Evolutionary conservation across 2,329 filamentous ascomycete species (phyloP).

Genomic region (Xylariaceae sp.): DNA sequence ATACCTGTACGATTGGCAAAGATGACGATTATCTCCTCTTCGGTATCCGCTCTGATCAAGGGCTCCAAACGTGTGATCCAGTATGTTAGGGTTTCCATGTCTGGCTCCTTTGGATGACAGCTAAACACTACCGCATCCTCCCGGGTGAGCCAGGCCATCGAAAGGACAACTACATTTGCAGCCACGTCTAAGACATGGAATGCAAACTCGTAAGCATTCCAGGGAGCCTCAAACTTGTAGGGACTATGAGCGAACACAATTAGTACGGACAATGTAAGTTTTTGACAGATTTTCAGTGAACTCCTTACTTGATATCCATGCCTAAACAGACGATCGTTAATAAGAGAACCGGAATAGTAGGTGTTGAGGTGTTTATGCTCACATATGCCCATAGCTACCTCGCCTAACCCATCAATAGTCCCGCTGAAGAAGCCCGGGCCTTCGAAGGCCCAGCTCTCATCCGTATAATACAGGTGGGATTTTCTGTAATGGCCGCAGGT

Average conservation of each 20-base stretch:
- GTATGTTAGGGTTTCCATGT: slow-evolving; percentile 68
- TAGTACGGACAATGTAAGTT: slow-evolving; percentile 11
- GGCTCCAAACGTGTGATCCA: slow-evolving; percentile 71
- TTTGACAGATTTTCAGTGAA: not conserved
- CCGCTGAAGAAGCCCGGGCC: slow-evolving; percentile 48
- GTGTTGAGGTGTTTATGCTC: slow-evolving; percentile 24
- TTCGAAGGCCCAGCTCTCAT: slow-evolving; percentile 58
- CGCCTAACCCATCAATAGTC: slow-evolving; percentile 44
- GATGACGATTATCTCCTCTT: slow-evolving; percentile 61
- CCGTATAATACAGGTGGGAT: slow-evolving; percentile 52
- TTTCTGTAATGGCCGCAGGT: slow-evolving; percentile 58
- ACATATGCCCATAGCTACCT: slow-evolving; percentile 56
- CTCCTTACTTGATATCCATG: slow-evolving; percentile 58
- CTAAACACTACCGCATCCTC: slow-evolving; percentile 45
- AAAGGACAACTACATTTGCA: slow-evolving; percentile 61
- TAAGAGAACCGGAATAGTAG: not conserved
- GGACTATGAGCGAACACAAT: slow-evolving; percentile 33
- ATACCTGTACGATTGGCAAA: slow-evolving; percentile 65
- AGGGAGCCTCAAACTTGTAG: slow-evolving; percentile 47
- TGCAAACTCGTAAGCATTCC: slow-evolving; percentile 47
- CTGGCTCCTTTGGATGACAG: slow-evolving; percentile 51
- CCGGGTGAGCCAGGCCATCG: slow-evolving; percentile 72
- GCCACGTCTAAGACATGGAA: slow-evolving; percentile 51
- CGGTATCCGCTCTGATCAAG: slow-evolving; percentile 45
- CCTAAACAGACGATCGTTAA: slow-evolving; percentile 30